Percentiles rank a stretch among this genome's conserved stretches.
Conservation (phyloP, 495 filamentous ascomycete species). For the Neurospora sp. region DNA sequence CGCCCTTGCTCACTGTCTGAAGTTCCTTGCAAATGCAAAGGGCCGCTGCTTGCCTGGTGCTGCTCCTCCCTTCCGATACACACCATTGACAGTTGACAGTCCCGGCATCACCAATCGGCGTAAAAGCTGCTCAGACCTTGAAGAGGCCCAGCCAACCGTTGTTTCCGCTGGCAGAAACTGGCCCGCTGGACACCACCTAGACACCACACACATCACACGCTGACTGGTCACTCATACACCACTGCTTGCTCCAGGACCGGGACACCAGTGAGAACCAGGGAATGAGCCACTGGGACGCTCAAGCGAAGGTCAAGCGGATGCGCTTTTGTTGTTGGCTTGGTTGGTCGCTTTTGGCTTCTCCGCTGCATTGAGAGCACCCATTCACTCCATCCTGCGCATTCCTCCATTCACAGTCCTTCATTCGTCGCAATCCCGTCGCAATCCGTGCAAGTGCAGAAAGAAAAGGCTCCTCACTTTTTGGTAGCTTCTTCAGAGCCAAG, state of each 20-base stretch:
- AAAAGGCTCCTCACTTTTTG: neutral
- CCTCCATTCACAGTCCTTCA: neutral
- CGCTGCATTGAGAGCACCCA: neutral
- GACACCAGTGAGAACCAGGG: neutral
- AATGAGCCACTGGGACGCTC: neutral
- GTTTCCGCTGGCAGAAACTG: neutral
- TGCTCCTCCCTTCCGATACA: neutral
- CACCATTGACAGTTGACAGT: neutral
- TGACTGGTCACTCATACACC: conserved; percentile 21
- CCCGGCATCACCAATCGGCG: neutral
- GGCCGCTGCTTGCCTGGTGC: neutral
- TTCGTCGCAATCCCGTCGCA: neutral
- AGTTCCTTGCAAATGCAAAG: neutral
- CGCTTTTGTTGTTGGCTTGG: neutral
- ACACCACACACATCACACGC: conserved; percentile 23
- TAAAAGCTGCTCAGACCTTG: neutral
- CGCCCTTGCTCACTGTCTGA: neutral
- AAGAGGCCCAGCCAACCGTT: neutral
- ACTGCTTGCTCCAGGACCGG: conserved; percentile 3
- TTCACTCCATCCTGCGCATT: neutral
- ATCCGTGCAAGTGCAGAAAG: neutral
- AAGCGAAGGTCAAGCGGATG: neutral
- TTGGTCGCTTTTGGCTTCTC: neutral
- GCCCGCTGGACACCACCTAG: conserved; percentile 1
- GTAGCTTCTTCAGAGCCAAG: neutral